Conservation (phyloP, 495 filamentous ascomycete genomes). For the Aspergillus ellipticus region DNA sequence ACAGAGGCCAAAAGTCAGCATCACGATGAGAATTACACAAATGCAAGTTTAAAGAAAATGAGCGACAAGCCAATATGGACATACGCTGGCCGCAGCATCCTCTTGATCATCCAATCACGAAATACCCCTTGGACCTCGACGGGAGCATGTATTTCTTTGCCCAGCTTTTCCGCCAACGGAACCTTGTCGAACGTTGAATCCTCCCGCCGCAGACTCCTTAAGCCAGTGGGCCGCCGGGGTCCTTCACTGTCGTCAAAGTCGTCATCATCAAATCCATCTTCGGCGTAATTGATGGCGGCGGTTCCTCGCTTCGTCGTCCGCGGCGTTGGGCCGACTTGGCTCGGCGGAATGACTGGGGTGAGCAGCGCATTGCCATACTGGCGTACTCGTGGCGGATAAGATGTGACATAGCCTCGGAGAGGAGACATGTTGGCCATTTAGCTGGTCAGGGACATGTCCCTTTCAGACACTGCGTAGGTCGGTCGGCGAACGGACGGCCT, state of each 20-base stretch:
- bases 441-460: slow-evolving; percentile 41
- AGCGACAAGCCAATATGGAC: slow-evolving; percentile 14
- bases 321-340: slow-evolving; percentile 61
- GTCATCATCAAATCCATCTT: slow-evolving; percentile 91
- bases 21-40: slow-evolving; percentile 5
- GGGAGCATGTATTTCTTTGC: slow-evolving; percentile 75
- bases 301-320: slow-evolving; percentile 96
- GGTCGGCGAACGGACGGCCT: slow-evolving; percentile 7
- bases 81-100: slow-evolving; percentile 53
- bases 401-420: slow-evolving; percentile 84
- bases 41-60: neutral
- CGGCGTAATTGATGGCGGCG: slow-evolving; percentile 93
- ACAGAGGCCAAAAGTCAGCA: slow-evolving; percentile 15
- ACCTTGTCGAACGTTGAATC: slow-evolving; percentile 60
- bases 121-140: slow-evolving; percentile 86
- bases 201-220: slow-evolving; percentile 77
- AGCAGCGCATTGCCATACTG: slow-evolving; percentile 91
- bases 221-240: slow-evolving; percentile 74
- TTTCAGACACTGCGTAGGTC: slow-evolving; percentile 20
- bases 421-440: slow-evolving; percentile 52
- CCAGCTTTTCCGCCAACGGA: slow-evolving; percentile 67
- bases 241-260: slow-evolving; percentile 87
- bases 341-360: slow-evolving; percentile 75
- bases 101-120: slow-evolving; percentile 91
- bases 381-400: slow-evolving; percentile 87